phyloP scores from a whole-genome alignment of 805 yeast genomes.

The Ascoidea rubescens region DNA sequence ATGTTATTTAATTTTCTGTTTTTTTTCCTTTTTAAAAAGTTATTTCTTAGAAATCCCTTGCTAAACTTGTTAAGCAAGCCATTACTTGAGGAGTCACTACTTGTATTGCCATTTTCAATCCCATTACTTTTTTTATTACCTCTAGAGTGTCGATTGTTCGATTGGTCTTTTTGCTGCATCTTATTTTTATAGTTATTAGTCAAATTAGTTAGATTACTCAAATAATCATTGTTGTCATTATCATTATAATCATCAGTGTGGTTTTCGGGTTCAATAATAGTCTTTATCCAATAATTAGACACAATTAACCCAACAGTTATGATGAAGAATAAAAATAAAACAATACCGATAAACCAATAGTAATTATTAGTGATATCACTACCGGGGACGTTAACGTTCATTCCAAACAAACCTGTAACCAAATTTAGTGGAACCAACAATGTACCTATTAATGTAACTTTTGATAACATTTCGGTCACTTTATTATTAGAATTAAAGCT shows the following conservation, averaged over 20 bases:
- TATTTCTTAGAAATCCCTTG: background rate
- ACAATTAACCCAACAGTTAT: conserved; percentile 24
- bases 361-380: conserved; percentile 24
- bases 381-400: conserved; percentile 90
- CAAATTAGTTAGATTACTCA: too few relatives aligned
- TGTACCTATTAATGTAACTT: conserved; percentile 84
- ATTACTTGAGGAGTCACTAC: background rate
- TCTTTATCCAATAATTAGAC: conserved; percentile 28
- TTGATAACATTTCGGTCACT: conserved; percentile 76
- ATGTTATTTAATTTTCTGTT: too few relatives aligned
- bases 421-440: conserved; percentile 80
- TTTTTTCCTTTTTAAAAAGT: background rate
- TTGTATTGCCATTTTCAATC: background rate
- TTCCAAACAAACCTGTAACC: conserved; percentile 86
- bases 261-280: conserved; percentile 8
- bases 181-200: too few relatives aligned
- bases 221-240: background rate
- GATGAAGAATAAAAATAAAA: conserved; percentile 34
- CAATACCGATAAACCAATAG: conserved; percentile 59
- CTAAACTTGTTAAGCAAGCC: background rate
- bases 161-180: too few relatives aligned
- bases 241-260: too few relatives aligned
- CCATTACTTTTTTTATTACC: background rate
- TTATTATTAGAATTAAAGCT: conserved; percentile 75
- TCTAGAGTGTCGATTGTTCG: too few relatives aligned